Evolutionary conservation across 352 stramenopile genomes (phyloP), one percentile per base, ranked within the genome.

Genomic region (Globisporangium canariense): DNA sequence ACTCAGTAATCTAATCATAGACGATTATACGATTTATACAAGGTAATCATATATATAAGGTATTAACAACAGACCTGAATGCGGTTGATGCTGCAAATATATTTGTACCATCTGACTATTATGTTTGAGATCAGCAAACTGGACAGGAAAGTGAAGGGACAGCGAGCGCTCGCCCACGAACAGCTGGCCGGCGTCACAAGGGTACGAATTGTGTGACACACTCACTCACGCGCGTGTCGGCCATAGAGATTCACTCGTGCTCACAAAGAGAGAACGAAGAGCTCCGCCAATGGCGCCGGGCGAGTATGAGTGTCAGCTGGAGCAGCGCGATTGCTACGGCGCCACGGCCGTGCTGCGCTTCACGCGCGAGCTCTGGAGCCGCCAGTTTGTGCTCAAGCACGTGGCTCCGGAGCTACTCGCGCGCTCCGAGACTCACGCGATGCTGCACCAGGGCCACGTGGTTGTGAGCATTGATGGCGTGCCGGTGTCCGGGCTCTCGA

Each of bases 281-380:
- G 25, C 11, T 36, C 32, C 32, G 32, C 7, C 54, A 9, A 62
- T 62, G 57, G 57, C 41, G 45, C 73, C 76, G 13, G 71, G 68
- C 14, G 75, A 81, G 55, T 83, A 81, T 45, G 73, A 73, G 38
- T 65, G 58, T 14, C 43, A 64, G 30, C 52, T 83, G n/a, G 51
- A 53, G 28, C 55, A 52, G 22, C 40, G 53, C 46, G 58, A 66
- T 53, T 62, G 67, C 16, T 63, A 64, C 34, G 30, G 57, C 0
- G 55, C 55, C 13, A 25, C 22, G 7, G 50, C 28, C 1, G 14
- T 20, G 3, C 56, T 83, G 25, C 59, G 40, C 22, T 74, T 81
- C 52, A 68, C 68, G 16, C 67, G 68, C 41, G 75, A 83, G 62
- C 68, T 83, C n/a, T 77, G 78, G 43, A 74, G 70, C 60, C 73